Evolutionary conservation across 129 eudicot genomes (phyloP), one percentile per base, ranked within the genome.

Genomic region (Chrysanthemum seticuspe): DNA sequence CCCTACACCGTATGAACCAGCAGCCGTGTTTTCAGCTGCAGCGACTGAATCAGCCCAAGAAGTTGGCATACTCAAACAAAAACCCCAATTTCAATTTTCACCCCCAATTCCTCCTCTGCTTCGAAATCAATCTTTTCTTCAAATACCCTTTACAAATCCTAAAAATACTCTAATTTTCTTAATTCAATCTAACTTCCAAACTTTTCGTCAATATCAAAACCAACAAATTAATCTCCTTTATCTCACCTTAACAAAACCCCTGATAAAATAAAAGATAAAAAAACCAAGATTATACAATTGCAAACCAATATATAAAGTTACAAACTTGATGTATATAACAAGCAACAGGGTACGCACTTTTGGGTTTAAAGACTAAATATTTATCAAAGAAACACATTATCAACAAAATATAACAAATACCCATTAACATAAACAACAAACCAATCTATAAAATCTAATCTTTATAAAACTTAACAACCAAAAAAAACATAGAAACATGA

Each of bases 1-100:
- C 19, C 67, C 78, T 29, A 53, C 70, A 67, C 58, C 82, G 54
- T 78, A 65, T 25, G 82, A 78, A 72, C 73, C 83, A 19, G 83
- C 83, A 74, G 95, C 81, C 66, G 84, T 71, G 75, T 72, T 80
- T 52, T 87, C 89, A 69, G 84, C 84, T 82, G 87, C 88, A 79
- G 78, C 74, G 72, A 75, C 81, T 62, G 85, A 64, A 72, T 87
- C 89, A 80, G 87, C 86, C 94, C 93, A 87, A 7, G 89, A 77
- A 72, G 84, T 82, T 73, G 87, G 84, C 94, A 87, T 87, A 67
- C 67, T 82, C 76, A 72, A 79, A 76, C 73, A 68, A 40, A 78
- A 78, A 58, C 82, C 77, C 53, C 57, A 49, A 13, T 49, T 59
- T 67, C 25, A 2, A 10, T 18, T 48, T 12, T 60, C 67, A 34